Evolutionary conservation across 2,329 filamentous ascomycete genomes (phyloP).

Genomic region (Nothopassalora personata): DNA sequence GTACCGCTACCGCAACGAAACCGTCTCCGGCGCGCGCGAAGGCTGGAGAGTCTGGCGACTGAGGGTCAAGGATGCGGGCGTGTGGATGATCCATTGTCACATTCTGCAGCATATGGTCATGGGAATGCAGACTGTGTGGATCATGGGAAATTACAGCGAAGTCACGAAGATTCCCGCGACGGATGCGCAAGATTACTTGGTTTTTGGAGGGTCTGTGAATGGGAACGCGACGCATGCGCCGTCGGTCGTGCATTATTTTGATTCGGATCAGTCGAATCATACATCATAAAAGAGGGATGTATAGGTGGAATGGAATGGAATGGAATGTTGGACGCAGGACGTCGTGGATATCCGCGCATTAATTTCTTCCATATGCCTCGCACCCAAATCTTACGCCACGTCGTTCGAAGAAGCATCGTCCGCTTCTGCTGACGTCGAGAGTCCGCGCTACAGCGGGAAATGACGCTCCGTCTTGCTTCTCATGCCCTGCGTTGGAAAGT

Average conservation of each 20-base stretch:
- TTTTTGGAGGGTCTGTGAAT: constrained; percentile 42
- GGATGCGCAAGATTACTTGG: constrained; percentile 41
- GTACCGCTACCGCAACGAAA: constrained; percentile 48
- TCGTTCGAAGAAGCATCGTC: no score
- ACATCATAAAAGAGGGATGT: no score
- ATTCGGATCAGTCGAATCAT: constrained; percentile 6
- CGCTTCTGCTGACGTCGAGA: no score
- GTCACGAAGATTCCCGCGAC: constrained; percentile 32
- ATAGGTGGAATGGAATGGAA: no score
- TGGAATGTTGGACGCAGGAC: no score
- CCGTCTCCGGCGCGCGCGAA: constrained; percentile 37
- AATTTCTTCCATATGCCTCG: no score
- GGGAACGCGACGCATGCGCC: constrained; percentile 30
- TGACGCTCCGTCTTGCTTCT: background rate
- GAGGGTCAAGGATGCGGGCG: constrained; percentile 46
- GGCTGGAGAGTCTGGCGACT: constrained; percentile 61
- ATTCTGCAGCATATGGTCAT: constrained; percentile 55
- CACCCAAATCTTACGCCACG: no score
- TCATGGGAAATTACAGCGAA: constrained; percentile 41
- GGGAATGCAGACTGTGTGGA: constrained; percentile 47
- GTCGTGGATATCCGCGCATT: no score
- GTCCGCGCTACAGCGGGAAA: no score
- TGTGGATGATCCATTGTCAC: constrained; percentile 61
- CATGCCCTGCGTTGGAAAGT: background rate
- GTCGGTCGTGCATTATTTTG: constrained; percentile 21